These are phyloP conservation scores for Aspergillus pseudoterreus DNA, from an alignment of 2,329 filamentous ascomycete species.

Conservation along the genomic window DNA sequence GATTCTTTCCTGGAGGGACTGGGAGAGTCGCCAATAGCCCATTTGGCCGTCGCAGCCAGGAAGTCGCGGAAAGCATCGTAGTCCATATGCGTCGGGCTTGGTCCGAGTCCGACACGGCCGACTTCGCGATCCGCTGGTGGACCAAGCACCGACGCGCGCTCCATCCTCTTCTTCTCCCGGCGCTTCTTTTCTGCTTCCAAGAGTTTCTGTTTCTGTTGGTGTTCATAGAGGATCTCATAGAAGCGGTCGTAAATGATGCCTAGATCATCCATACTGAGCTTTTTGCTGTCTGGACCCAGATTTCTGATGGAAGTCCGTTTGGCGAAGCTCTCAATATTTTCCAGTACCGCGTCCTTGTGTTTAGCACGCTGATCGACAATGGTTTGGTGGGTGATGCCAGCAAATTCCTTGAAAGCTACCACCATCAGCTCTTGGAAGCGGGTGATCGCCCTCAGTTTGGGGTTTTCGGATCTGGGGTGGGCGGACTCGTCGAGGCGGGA, in stretches of 20 bases:
- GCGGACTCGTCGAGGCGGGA: conserved; percentile 89
- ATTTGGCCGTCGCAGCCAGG: conserved; percentile 80
- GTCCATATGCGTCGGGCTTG: conserved; percentile 91
- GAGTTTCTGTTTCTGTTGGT: conserved; percentile 75
- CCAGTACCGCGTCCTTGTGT: conserved; percentile 90
- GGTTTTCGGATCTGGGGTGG: conserved; percentile 91
- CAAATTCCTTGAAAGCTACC: conserved; percentile 97
- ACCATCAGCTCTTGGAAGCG: conserved; percentile 98
- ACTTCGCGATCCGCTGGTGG: conserved; percentile 64
- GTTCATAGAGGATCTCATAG: conserved; percentile 86
- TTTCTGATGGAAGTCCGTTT: conserved; percentile 96
- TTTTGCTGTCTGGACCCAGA: conserved; percentile 91
- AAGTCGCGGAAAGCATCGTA: conserved; percentile 96
- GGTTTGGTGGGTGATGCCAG: conserved; percentile 87
- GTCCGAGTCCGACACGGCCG: conserved; percentile 80
- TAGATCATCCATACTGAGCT: conserved; percentile 78
- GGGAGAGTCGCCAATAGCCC: conserved; percentile 87
- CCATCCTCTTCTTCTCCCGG: conserved; percentile 57
- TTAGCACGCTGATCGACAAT: conserved; percentile 85
- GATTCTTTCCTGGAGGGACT: conserved; percentile 53
- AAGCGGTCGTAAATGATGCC: conserved; percentile 91
- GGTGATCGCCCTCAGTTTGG: conserved; percentile 89
- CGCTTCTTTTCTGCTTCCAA: conserved; percentile 70
- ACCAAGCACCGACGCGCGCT: conserved; percentile 39
- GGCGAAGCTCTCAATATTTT: conserved; percentile 95